Evolutionary conservation across 306 rosid species (phyloP), one percentile per base, ranked within the genome.

Genomic region (Quercus aquifolioides): DNA sequence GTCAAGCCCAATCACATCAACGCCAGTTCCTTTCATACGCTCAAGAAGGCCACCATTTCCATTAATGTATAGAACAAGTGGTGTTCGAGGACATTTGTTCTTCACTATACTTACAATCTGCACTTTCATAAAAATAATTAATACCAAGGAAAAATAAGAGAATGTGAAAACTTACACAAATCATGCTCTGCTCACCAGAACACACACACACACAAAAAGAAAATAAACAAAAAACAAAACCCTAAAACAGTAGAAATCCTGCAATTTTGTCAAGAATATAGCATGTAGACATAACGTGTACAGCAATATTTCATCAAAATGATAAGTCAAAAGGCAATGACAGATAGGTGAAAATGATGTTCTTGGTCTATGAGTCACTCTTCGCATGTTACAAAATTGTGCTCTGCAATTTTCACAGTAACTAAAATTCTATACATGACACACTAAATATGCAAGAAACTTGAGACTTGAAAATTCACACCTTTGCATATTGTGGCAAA

Each of bases 31-130:
- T 81, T 89, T 87, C 97, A 95, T 93, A 30, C 93, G 97, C 88
- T 92, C 99, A 11, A 95, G 99, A 80, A 92, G 90, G 55, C 99
- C 99, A 20, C 99, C 99, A 58, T 95, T 92, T 83, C 99, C 99
- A 68, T 92, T 95, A 71, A 95, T 95, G 87, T 95, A 95, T 19
- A 95, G 91, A 86, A 93, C 97, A 81, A 95, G 89, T 51, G 98
- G 98, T 43, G 91, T 87, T 73, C 84, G 79, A 2, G 98, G 99
- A 82, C 94, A 92, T 75, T 80, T 92, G 30, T 77, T 81, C 87
- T 89, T 89, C 77, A 93, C 91, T 72, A 64, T 80, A 83, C 82
- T 84, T 78, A 95, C 96, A 69, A 95, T 90, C 99, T 95, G 92
- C 81, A 87, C 83, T 55, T 67, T 43, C 63, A 84, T 49, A 74